Conservation (phyloP, 1,284 basidiomycete genomes). For the Rhodotorula sp. region DNA sequence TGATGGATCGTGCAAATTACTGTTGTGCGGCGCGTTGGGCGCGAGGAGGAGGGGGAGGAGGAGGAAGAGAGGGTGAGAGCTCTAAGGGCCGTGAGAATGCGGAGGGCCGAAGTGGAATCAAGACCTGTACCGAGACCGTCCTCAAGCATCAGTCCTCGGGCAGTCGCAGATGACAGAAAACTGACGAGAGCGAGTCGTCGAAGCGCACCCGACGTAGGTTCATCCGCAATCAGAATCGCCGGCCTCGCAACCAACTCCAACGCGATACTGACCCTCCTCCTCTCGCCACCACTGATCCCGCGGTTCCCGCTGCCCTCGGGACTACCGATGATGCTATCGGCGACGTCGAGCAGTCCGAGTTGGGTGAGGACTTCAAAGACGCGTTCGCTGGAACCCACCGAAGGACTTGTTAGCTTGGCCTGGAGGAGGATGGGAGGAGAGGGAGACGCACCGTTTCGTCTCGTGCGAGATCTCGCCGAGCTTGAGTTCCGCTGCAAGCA, state of each 20-base stretch:
- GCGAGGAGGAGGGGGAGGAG: neutral
- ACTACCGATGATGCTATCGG: slow-evolving; percentile 71
- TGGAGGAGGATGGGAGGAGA: neutral
- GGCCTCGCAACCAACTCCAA: slow-evolving; percentile 65
- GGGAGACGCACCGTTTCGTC: slow-evolving; percentile 56
- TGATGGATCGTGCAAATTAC: slow-evolving; percentile 60
- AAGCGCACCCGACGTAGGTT: slow-evolving; percentile 56
- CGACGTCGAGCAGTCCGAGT: slow-evolving; percentile 69
- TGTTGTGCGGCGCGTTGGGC: slow-evolving; percentile 52
- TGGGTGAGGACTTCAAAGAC: slow-evolving; percentile 68
- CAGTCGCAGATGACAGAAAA: neutral
- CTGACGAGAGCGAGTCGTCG: neutral
- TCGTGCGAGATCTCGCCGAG: slow-evolving; percentile 74
- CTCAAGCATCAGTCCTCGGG: neutral
- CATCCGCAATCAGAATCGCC: slow-evolving; percentile 63
- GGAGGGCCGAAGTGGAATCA: slow-evolving; percentile 80
- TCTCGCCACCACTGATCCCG: slow-evolving; percentile 67
- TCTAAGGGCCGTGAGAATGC: slow-evolving; percentile 71
- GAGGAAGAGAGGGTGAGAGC: slow-evolving; percentile 62
- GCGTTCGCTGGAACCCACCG: slow-evolving; percentile 51
- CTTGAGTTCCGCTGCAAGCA: slow-evolving; percentile 78
- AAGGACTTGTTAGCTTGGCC: neutral
- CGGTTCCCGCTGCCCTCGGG: slow-evolving; percentile 53
- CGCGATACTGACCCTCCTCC: slow-evolving; percentile 62
- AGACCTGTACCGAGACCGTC: slow-evolving; percentile 56